Base-by-base conservation (phyloP, 805 yeast species). In the Kluyveromyces lactis region DNA sequence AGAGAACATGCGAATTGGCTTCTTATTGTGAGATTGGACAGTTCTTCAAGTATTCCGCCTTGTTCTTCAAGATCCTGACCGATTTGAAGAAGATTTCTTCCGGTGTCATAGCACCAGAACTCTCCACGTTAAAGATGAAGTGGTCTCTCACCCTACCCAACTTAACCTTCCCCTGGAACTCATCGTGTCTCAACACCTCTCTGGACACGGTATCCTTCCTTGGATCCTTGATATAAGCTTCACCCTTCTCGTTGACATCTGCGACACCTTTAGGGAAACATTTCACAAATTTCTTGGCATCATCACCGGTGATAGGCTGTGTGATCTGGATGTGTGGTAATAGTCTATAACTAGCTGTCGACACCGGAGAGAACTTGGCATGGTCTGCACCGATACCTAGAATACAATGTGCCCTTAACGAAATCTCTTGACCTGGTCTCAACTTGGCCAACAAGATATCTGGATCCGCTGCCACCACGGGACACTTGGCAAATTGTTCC, bases 201-300 rank as follows among this genome's bases (percentile, higher is more conserved):
- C 98, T 77, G 4, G 96, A 86, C 30, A 92, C 98, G 1, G 98
- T 92, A 63, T 92, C 98, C 56, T 78, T 84, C 69, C 98, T 78
- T 2, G 97, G 77, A 64, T 92, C 95, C 46, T 79, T 73, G 11
- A 92, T 95, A 49, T 58, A 75, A 0, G 97, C 97, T 51, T 77
- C 75, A 37, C 75, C 83, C 5, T 72, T 57, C 11, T 68, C 68
- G 54, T 79, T 69, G 43, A 89, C 76, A 27, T 72, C 95, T 58
- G 90, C 73, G 30, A 92, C 98, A 24, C 98, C 98, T 3, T 81
- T 73, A 21, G 97, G 90, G 70, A 92, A 92, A 63, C 97, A 90
- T 53, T 76, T 74, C 62, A 84, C 86, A 64, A 92, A 86, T 54
- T 76, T 82, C 40, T 66, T 56, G 2, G 97, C 97, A 36, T 75